Percentiles rank a stretch among this genome's conserved stretches.
Conservation (phyloP, 2,329 filamentous ascomycete genomes). For the Penicillium sp. region DNA sequence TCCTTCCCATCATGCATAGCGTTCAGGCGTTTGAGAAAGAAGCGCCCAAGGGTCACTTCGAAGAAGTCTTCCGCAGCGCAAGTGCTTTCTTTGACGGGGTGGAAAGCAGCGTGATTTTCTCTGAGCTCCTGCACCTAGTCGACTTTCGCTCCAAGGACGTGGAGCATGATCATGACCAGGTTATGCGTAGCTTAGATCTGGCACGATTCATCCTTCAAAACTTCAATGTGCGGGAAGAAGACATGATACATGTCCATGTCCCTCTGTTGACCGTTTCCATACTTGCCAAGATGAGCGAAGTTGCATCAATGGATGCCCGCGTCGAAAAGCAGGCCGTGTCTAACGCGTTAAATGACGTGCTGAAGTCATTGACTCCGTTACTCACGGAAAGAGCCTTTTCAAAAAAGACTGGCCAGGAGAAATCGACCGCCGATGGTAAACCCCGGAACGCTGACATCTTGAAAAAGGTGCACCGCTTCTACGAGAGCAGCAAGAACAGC, state of each 20-base stretch:
- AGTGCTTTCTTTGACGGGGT: slow-evolving; percentile 97
- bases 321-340: slow-evolving; percentile 21
- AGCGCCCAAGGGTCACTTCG: slow-evolving; percentile 66
- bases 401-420: slow-evolving; percentile 44
- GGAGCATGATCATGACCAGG: slow-evolving; percentile 46
- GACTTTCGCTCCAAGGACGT: slow-evolving; percentile 50
- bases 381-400: slow-evolving; percentile 49
- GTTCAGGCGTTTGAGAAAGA: slow-evolving; percentile 68
- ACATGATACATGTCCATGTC: slow-evolving; percentile 85
- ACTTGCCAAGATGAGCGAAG: slow-evolving; percentile 45
- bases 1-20: slow-evolving; percentile 77
- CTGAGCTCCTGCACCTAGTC: slow-evolving; percentile 68
- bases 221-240: slow-evolving; percentile 93
- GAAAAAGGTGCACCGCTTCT: slow-evolving; percentile 61
- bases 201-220: slow-evolving; percentile 76
- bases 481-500: slow-evolving; percentile 65
- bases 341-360: slow-evolving; percentile 27
- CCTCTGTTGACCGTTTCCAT: slow-evolving; percentile 69
- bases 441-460: slow-evolving; percentile 46
- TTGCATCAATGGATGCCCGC: slow-evolving; percentile 20
- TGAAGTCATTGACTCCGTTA: slow-evolving; percentile 29
- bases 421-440: slow-evolving; percentile 15
- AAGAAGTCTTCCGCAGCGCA: slow-evolving; percentile 85
- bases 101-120: slow-evolving; percentile 89
- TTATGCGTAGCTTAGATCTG: slow-evolving; percentile 61